Evolutionary conservation across 768 basidiomycete genomes (phyloP), one percentile per base, ranked within the genome.

Genomic region (Leccinellum luteum): DNA sequence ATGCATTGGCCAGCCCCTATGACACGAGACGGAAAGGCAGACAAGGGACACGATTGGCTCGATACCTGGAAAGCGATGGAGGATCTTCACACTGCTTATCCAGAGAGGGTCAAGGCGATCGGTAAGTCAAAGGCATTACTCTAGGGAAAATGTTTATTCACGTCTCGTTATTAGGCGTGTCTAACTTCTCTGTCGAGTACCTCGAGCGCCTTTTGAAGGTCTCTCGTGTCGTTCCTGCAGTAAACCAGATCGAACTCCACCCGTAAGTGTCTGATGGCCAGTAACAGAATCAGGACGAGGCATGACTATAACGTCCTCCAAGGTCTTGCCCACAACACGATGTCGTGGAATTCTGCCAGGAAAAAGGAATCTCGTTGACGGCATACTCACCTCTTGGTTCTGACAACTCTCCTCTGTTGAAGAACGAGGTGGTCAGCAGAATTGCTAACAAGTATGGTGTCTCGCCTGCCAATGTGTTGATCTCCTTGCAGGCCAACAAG

Each of bases 1-100:
- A 84, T 91, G 81, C 89, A 91, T 73, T 91, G 89, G 90, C 92
- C 91, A 14, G 83, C 87, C 19, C 86, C 90, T 32, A 83, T 90
- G 83, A 82, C 80, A 12, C 63, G 64, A 44, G 83, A 82, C 57
- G 76, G 76, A 51, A 74, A 76, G 56, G 76, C 85, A 7, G 83
- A 88, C 64, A 81, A 77, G 65, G 75, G 68, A 17, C 72, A 76
- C 66, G 80, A 83, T 66, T 89, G 89, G 83, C 73, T 86, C 48
- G 81, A 93, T 64, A 90, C 90, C 30, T 94, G 91, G 91, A 85
- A 84, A 65, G 69, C 74, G 52, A 88, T 94, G 85, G 90, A 88
- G 69, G 81, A 79, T 60, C 68, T 92, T 14, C 79, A 82, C 75
- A 79, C 81, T 66, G 79, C 74, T n/a, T 64, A 86, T 68, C 83